These are phyloP conservation scores for Sphaerulina populicola DNA, from an alignment of 2,329 filamentous ascomycete species.

Conservation along the genomic window DNA sequence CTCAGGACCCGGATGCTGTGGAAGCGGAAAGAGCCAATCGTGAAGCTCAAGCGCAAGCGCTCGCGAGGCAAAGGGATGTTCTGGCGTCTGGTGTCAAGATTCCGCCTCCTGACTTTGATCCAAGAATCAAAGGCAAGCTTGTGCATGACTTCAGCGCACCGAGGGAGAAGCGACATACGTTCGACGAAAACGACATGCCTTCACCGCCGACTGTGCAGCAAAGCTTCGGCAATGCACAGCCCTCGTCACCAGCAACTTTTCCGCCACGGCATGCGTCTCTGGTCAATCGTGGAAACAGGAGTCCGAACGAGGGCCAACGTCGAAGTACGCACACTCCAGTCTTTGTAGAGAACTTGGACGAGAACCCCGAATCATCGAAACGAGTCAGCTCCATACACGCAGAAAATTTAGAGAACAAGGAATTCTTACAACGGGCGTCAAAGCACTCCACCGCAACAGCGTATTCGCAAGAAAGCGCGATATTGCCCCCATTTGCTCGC, in stretches of 20 bases:
- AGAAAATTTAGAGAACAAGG: slow-evolving; percentile 42
- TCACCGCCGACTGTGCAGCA: not conserved
- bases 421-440: slow-evolving; percentile 41
- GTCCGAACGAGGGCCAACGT: slow-evolving; percentile 7
- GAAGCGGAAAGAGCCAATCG: slow-evolving; percentile 19
- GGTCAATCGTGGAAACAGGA: slow-evolving; percentile 11
- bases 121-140: slow-evolving; percentile 54
- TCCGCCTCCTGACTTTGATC: slow-evolving; percentile 53
- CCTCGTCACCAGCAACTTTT: slow-evolving; percentile 10
- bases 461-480: slow-evolving; percentile 25
- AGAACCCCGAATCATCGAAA: slow-evolving; percentile 38
- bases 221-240: slow-evolving; percentile 4
- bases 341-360: slow-evolving; percentile 55
- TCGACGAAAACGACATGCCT: slow-evolving; percentile 17
- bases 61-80: slow-evolving; percentile 44
- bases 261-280: slow-evolving; percentile 19
- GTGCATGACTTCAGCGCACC: slow-evolving; percentile 59
- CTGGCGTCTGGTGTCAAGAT: slow-evolving; percentile 44
- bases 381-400: slow-evolving; percentile 40
- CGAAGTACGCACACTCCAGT: slow-evolving; percentile 47
- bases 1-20: slow-evolving; percentile 25
- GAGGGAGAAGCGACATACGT: slow-evolving; percentile 34
- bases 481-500: slow-evolving; percentile 32
- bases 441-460: slow-evolving; percentile 26
- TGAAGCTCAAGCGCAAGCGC: slow-evolving; percentile 35